Evolutionary conservation across 306 rosid genomes (phyloP), one percentile per base, ranked within the genome.

Genomic region (Sesbania bispinosa): DNA sequence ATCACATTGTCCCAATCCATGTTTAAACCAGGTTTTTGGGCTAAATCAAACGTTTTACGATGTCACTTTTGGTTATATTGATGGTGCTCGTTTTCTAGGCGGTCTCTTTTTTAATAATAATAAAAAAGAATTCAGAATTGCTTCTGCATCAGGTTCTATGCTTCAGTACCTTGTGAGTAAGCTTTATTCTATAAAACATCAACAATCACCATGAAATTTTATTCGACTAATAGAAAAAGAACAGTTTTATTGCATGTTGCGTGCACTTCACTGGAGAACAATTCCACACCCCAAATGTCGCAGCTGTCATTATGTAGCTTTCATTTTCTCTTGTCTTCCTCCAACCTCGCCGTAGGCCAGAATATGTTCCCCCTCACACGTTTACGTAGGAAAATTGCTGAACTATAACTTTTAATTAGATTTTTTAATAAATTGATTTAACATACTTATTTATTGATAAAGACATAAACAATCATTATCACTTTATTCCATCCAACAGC

Each of bases 131-230:
- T 11, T 27, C 23, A 15, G 32, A 59, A 42, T 48, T 58, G 52
- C 59, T 59, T 57, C 62, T 33, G 76, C 63, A 76, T 76, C 62
- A 51, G 42, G n/a, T 71, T 76, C 78, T 33, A 42, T 2, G 54
- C 35, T 51, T 23, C 24, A 26, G 0, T 23, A 15, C 50, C 18
- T 57, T 57, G 4, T 2, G 26, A 4, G 38, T 19, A 51, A 29
- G 18, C 46, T 73, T 73, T 79, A 67, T 50, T 74, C 54, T 21
- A n/a, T 33, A 10, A 24, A 11, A 43, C 4, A 5, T 16, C 32
- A 26, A 15, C 62, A 48, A 10, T 16, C 15, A 23, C 42, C 62
- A 14, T 10, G 18, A 35, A 61, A 18, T 16, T 36, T 38, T 21
- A 16, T 62, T 74, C 30, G 43, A 21, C 14, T 36, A 33, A 0